phyloP scores from a whole-genome alignment of 805 yeast genomes.

The Ogataea parapolymorpha region DNA sequence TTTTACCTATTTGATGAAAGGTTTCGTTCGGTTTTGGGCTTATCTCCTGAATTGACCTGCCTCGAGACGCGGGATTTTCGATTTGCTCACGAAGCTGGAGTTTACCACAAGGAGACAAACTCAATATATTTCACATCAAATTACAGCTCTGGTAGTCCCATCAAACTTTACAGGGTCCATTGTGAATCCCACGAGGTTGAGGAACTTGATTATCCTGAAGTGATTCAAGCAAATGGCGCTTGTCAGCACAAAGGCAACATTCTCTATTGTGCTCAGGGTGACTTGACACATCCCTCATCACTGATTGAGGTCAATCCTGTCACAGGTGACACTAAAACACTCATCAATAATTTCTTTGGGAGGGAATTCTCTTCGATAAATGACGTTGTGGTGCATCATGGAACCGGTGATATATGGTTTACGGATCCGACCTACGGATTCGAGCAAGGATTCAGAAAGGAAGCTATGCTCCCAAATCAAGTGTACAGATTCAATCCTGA shows the following conservation, averaged over 20 bases:
- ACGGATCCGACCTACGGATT: conserved; percentile 12
- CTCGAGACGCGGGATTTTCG: conserved; percentile 3
- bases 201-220: conserved; percentile 2
- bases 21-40: conserved; percentile 4
- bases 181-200: conserved; percentile 7
- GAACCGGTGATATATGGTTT: conserved; percentile 14
- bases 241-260: conserved; percentile 8
- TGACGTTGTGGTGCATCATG: conserved; percentile 12
- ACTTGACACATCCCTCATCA: conserved; percentile 3
- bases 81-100: conserved; percentile 15
- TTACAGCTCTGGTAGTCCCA: conserved; percentile 5
- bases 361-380: conserved; percentile 11
- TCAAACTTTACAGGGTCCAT: conserved; percentile 5
- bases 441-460: conserved; percentile 7
- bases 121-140: conserved; percentile 10
- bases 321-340: conserved; percentile 2
- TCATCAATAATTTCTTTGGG: conserved; percentile 11
- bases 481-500: conserved; percentile 11
- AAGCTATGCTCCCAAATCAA: conserved; percentile 5
- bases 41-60: background rate
- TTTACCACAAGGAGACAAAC: conserved; percentile 7
- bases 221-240: conserved; percentile 12
- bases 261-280: conserved; percentile 11
- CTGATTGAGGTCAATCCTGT: conserved; percentile 8
- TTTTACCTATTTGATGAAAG: conserved; percentile 5